Evolutionary conservation across 495 filamentous ascomycete species (phyloP).

Genomic region (Hyaloscypha finlandica): DNA sequence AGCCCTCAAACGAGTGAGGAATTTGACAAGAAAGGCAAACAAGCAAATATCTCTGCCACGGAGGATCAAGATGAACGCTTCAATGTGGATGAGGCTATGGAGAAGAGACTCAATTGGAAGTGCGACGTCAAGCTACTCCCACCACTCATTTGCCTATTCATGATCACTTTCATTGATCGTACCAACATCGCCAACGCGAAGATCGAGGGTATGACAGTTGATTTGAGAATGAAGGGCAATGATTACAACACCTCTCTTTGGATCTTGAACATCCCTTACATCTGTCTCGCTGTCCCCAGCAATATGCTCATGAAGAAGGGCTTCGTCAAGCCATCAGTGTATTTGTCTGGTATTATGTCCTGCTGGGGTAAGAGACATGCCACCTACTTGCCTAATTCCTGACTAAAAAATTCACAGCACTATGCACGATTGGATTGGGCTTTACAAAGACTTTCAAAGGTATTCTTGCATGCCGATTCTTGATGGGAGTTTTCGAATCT

Average conservation of each 20-base stretch:
- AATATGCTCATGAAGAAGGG: constrained; percentile 78
- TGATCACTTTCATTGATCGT: constrained; percentile 35
- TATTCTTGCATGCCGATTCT: constrained; percentile 44
- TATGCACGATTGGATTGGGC: constrained; percentile 62
- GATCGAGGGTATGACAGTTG: constrained; percentile 40
- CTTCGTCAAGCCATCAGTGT: constrained; percentile 69
- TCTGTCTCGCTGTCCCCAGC: constrained; percentile 67
- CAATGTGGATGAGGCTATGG: no score
- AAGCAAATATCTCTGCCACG: no score
- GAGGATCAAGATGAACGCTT: no score
- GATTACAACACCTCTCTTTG: constrained; percentile 28
- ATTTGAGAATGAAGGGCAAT: constrained; percentile 31
- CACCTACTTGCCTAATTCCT: no score
- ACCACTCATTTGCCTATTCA: background rate
- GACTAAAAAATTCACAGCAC: no score
- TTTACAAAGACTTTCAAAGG: constrained; percentile 41
- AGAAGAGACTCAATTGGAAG: no score
- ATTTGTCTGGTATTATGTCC: constrained; percentile 79
- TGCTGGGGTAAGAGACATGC: constrained; percentile 38
- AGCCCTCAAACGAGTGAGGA: no score
- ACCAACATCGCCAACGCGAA: constrained; percentile 46
- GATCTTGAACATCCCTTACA: constrained; percentile 37
- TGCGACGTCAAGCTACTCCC: no score
- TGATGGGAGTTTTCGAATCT: constrained; percentile 67
- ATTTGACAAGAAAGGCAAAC: no score